Evolutionary conservation across 2,329 filamentous ascomycete species (phyloP).

Genomic region (Drechslerella coelobrocha): DNA sequence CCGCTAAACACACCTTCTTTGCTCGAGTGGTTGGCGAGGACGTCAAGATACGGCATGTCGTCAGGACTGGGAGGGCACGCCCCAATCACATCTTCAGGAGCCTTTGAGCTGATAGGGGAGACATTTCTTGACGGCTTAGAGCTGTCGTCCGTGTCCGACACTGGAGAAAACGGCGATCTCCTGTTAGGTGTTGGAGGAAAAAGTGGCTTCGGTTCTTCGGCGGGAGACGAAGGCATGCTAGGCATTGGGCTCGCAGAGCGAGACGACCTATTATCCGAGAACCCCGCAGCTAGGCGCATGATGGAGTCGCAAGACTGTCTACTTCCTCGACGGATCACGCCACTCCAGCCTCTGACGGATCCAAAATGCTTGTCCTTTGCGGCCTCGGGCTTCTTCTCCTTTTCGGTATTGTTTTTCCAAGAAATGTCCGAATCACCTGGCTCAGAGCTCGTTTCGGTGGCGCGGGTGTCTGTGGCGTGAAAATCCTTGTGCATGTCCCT

Average conservation of each 20-base stretch:
- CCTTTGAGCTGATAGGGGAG: conserved; percentile 49
- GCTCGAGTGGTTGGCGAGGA: conserved; percentile 43
- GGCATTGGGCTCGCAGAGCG: conserved; percentile 48
- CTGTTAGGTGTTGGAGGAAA: conserved; percentile 36
- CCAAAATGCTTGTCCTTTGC: conserved; percentile 37
- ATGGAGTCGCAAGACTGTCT: conserved; percentile 50
- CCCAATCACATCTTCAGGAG: conserved; percentile 36
- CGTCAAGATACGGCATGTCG: conserved; percentile 51
- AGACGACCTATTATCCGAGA: conserved; percentile 39
- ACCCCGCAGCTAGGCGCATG: conserved; percentile 47
- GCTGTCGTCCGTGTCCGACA: conserved; percentile 39
- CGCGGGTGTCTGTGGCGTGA: conserved; percentile 41
- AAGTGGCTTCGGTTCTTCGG: conserved; percentile 39
- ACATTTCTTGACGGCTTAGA: conserved; percentile 28
- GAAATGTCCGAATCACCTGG: conserved; percentile 42
- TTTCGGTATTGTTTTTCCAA: conserved; percentile 40
- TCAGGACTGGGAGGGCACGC: conserved; percentile 53
- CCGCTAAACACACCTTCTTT: conserved; percentile 49
- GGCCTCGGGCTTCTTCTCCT: conserved; percentile 19
- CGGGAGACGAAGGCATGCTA: conserved; percentile 47
- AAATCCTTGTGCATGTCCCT: conserved; percentile 48
- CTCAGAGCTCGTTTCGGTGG: conserved; percentile 48
- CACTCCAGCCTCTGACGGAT: conserved; percentile 48
- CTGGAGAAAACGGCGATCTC: conserved; percentile 29
- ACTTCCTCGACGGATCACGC: conserved; percentile 48